Base-by-base conservation (phyloP, 2,329 filamentous ascomycete genomes). In the Verticillium tricorpus region DNA sequence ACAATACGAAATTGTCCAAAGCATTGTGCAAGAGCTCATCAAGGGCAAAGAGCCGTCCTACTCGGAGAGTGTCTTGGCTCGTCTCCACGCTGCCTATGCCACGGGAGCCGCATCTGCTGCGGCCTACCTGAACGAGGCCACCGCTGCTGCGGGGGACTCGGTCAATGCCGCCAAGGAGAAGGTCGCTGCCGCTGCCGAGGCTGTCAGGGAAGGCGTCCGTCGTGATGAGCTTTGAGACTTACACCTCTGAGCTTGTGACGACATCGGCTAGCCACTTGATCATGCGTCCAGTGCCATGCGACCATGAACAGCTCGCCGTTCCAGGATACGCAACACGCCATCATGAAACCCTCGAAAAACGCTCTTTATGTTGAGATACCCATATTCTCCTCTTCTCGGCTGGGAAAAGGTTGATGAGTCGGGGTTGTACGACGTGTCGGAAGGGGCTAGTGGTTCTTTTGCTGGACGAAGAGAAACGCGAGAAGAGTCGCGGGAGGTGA, bases 1-100 rank as follows among this genome's bases (percentile, higher is more conserved):
- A 57, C 89, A 92, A 68, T 93, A 91, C 67, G 83, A 84, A 5
- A 86, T 86, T 31, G 83, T 96, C 5, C 87, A 88, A 71, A 85
- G 84, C 14, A 82, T 95, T 2, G 82, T 96, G 15, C 90, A 89
- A 1, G 92, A 96, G 73, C 79, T 96, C 1, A 80, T 96, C 15
- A 77, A 83, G 50, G 92, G 90, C 60, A 92, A 89, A 72, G 92
- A 96, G 71, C 88, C 91, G 0, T 86, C 88, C 15, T 96, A 92
- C 69, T 93, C 89, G 0, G 90, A 96, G 70, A 93, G 90, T 63
- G 89, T 94, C 3, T 86, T 92, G 75, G 86, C 80, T 59, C 85
- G 89, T 59, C 81, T 96, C 14, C 85, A 85, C 61, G 88, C 84
- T 3, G 90, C 87, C 0, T 95, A 94, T 69, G 85, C 86, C 28